Evolutionary conservation across 441 rosid species (phyloP), one percentile per base, ranked within the genome.

Genomic region (Gossypium schwendimanii): DNA sequence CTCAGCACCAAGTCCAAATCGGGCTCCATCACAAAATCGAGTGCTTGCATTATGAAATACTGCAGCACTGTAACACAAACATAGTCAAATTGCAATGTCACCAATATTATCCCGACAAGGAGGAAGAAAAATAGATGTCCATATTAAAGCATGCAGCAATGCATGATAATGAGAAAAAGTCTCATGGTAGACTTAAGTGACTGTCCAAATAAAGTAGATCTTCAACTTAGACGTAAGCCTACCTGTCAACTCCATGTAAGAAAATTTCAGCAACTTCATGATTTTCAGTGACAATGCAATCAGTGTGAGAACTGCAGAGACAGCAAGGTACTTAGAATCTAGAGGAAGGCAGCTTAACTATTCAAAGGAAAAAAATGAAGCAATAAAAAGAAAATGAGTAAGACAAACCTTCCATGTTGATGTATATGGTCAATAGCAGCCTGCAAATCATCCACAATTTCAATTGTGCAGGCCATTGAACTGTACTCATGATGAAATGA

Each of bases 1-100:
- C 96, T 90, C 96, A 72, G 93, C 96, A 21, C 96, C 96, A 53
- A 88, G 82, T 20, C 93, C 96, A 77, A 90, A 90, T 49, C 93
- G 87, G 55, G 93, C 93, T n/a, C 96, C 93, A 21, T 90, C 93
- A 69, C 89, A 87, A 72, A 88, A 90, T 77, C 93, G 86, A 6
- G 93, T 82, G 83, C 93, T 88, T 73, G 96, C 93, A 53, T 90
- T 90, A 78, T 88, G 93, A 71, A 90, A 86, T 58, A 90, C 96
- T 66, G 96, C 93, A 79, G 96, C 96, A 79, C 96, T 88, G 84
- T 59, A 53, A 39, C 47, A 17, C 49, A 63, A 67, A 17, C 7
- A 23, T 17, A 63, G 59, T 36, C 73, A 8, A 17, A 54, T 53
- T 31, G 14, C 36, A 62, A 70, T 41, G 65, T 78, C 52, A 28